Base-by-base conservation (phyloP, 495 filamentous ascomycete species). In the Evansstolkia leycettana region DNA sequence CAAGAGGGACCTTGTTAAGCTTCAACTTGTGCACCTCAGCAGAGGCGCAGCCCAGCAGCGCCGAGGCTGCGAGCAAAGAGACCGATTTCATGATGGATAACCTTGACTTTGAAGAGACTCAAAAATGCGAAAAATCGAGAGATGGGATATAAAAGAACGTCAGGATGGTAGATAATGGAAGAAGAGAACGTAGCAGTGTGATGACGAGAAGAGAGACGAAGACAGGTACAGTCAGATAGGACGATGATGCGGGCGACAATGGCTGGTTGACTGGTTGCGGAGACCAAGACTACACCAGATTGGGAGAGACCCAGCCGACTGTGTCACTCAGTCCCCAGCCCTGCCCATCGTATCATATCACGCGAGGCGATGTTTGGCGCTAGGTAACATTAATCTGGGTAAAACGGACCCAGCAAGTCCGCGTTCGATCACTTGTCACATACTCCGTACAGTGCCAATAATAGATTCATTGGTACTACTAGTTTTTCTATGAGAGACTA, bases 1-100 rank as follows among this genome's bases (percentile, higher is more conserved):
- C 70, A 26, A 96, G 69, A 41, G 92, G 84, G 36, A 96, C 66
- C 77, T 99, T 99, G 73, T 93, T 81, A 48, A 99, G 78, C 71
- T 92, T 92, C 70, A 94, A 73, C 72, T 83, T 89, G 71, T 94
- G 85, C 28, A 90, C 70, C 51, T 76, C 84, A 40, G 82, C 87
- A 54, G 81, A 71, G 47, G 81, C 78, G 59, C 79, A 76, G 66
- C 83, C 77, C 54, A 92, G 69, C 76, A 94, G 75, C 75, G 75
- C 65, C 45, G 80, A 80, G 47, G 78, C 73, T 65, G 86, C 78
- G 50, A 85, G 70, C 43, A 80, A 51, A 44, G 80, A 65, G 61
- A 78, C 62, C 48, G 75, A 70, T 75, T 92, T 96, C 89, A 96
- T 96, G 55, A 50, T 70, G 51, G 48, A 43, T 40, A 24, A 39